Percentiles rank a stretch among this genome's conserved stretches.
These are phyloP conservation scores for Amphibolis antarctica DNA, from an alignment of 106 monocot genomes.

Conservation along the genomic window DNA sequence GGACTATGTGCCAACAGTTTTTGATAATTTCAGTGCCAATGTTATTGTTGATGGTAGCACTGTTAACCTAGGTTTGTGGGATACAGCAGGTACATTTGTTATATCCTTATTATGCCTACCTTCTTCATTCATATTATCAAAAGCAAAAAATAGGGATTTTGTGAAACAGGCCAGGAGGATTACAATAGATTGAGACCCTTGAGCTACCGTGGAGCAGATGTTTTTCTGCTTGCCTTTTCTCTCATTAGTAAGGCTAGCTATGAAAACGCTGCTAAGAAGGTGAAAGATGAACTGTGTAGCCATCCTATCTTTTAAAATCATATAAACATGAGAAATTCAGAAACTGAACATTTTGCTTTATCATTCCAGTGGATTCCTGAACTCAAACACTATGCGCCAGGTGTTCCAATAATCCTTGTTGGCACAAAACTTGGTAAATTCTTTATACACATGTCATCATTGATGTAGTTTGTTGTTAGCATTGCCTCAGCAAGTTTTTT, in stretches of 20 bases:
- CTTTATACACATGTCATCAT: neutral
- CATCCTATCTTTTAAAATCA: neutral
- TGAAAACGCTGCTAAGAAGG: slow-evolving; percentile 60
- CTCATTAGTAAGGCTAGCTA: slow-evolving; percentile 67
- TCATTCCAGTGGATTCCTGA: slow-evolving; percentile 58
- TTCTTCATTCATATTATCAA: neutral
- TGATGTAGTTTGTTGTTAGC: neutral
- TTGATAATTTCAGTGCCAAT: too few species aligned
- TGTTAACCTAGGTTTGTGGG: slow-evolving; percentile 41
- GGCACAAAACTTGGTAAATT: slow-evolving; percentile 54
- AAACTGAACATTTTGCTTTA: neutral
- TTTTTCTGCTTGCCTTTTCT: slow-evolving; percentile 51
- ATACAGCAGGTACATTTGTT: slow-evolving; percentile 46
- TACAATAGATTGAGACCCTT: slow-evolving; percentile 59
- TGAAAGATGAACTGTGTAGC: slow-evolving; percentile 4
- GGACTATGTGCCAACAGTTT: slow-evolving; percentile 27
- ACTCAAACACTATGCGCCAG: slow-evolving; percentile 62
- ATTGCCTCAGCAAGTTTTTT: too few species aligned
- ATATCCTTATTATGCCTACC: neutral
- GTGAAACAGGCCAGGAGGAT: slow-evolving; percentile 47
- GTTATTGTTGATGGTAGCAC: too few species aligned
- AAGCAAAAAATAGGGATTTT: neutral
- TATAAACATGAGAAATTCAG: neutral
- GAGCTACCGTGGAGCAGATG: slow-evolving; percentile 65
- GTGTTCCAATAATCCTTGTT: slow-evolving; percentile 61